Evolutionary conservation across 306 rosid species (phyloP), one percentile per base, ranked within the genome.

Genomic region (Castanea sativa): DNA sequence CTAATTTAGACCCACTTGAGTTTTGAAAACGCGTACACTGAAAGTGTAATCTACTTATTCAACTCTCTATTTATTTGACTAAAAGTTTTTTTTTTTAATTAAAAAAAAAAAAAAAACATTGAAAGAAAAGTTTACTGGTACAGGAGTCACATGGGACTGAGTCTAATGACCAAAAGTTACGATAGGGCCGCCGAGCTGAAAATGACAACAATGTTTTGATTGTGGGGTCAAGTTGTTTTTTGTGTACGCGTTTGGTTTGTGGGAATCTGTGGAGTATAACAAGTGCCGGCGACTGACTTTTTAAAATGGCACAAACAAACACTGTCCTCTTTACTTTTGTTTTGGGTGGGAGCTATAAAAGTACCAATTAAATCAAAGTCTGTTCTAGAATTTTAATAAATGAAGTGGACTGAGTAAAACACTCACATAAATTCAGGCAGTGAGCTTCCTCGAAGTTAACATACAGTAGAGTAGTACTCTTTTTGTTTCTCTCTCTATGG

Each of bases 11-110:
- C 87, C 73, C 78, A 76, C 53, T 56, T 45, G 70, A 52, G 73
- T 3, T 85, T 85, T 81, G 76, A 88, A 90, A 85, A 81, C 97
- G 93, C 94, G 93, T 88, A 14, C 43, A 59, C 83, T 59, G 57
- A 68, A 45, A 18, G 35, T 56, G 51, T 70, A 38, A 52, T 58
- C 10, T 33, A 10, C 49, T 9, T 38, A 11, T 70, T 69, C n/a
- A 55, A 21, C 55, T 58, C 13, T 23, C 74, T 73, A 12, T 18
- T 59, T 68, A 7, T 64, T 73, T 76, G 71, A 18, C 52, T 19
- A 16, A 49, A 23, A 52, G 73, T 55, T 41, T n/a, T 56, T 12
- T 19, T 57, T 30, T 41, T 7, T 0, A 7, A 2, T 41, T 6
- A 5, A 33, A 5, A 19, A 20, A 25, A 75, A 29, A 53, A 21